Conservation (phyloP, 495 filamentous ascomycete species). For the Penicillium odoratum region DNA sequence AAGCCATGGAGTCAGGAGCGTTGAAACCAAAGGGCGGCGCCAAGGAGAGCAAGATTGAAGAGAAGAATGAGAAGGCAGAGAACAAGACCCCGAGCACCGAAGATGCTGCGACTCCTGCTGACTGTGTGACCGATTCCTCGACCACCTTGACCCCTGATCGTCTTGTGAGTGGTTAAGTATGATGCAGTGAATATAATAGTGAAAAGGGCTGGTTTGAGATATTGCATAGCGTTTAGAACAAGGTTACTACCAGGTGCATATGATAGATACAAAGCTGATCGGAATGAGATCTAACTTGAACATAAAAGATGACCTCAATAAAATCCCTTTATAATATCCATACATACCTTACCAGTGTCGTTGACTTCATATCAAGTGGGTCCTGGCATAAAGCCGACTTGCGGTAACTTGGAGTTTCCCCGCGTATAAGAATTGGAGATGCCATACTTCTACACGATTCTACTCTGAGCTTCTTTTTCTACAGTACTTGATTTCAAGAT, state of each 20-base stretch:
- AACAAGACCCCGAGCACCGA: conserved; percentile 16
- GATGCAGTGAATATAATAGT: neutral
- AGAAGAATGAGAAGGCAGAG: conserved; percentile 11
- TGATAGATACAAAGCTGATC: no score
- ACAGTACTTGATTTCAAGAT: neutral
- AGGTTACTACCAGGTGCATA: neutral
- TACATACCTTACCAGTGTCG: no score
- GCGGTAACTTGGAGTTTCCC: conserved; percentile 3
- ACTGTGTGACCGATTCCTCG: conserved; percentile 16
- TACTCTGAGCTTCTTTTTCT: neutral
- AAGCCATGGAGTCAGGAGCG: conserved; percentile 80
- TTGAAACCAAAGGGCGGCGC: conserved; percentile 63
- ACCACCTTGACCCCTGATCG: conserved; percentile 33
- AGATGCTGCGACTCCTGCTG: conserved; percentile 14
- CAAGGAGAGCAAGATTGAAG: conserved; percentile 31
- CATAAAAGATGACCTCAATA: no score
- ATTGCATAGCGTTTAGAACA: neutral
- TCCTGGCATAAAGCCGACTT: conserved; percentile 12
- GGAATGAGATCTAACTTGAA: no score
- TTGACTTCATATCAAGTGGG: neutral
- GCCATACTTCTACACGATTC: neutral
- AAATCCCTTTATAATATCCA: no score
- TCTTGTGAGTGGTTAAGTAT: conserved; percentile 37
- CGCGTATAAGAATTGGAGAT: conserved; percentile 7
- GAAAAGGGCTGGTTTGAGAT: neutral